These are phyloP conservation scores for Colletotrichum kahawae DNA, from an alignment of 2,329 filamentous ascomycete species.

Conservation along the genomic window DNA sequence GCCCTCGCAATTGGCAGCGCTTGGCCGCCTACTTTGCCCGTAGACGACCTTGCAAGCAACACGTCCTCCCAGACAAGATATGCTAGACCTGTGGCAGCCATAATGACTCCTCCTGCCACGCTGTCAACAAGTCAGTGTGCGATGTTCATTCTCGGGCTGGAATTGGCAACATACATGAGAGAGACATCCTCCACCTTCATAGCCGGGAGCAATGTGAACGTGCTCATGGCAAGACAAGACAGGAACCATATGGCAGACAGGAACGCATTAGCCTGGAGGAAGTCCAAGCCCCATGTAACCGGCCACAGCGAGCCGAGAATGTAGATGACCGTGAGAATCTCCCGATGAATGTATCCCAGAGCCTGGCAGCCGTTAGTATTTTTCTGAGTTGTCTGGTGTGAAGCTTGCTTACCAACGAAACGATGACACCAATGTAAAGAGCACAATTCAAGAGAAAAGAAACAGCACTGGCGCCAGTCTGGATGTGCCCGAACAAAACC, in stretches of 20 bases:
- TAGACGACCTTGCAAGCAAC: not conserved
- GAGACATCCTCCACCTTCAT: slow-evolving; percentile 81
- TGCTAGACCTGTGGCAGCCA: slow-evolving; percentile 75
- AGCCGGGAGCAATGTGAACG: slow-evolving; percentile 87
- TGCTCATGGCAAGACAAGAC: slow-evolving; percentile 83
- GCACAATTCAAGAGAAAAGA: slow-evolving; percentile 68
- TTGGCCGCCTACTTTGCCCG: not conserved
- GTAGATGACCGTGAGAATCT: slow-evolving; percentile 85
- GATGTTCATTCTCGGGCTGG: not conserved
- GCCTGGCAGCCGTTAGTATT: slow-evolving; percentile 62
- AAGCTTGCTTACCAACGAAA: slow-evolving; percentile 70
- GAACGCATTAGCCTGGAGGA: slow-evolving; percentile 68
- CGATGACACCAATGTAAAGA: slow-evolving; percentile 75
- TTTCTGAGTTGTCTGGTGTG: not conserved
- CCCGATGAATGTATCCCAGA: slow-evolving; percentile 88
- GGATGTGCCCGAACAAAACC: slow-evolving; percentile 72
- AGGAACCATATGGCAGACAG: slow-evolving; percentile 75
- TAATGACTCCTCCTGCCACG: slow-evolving; percentile 75
- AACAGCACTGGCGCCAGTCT: slow-evolving; percentile 60
- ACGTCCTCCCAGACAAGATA: slow-evolving; percentile 83
- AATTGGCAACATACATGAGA: slow-evolving; percentile 67
- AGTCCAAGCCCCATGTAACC: slow-evolving; percentile 71
- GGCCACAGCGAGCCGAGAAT: slow-evolving; percentile 82
- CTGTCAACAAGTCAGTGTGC: slow-evolving; percentile 46
- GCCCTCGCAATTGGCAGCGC: slow-evolving; percentile 52